Evolutionary conservation across 164 flowering plant genomes (phyloP).

Genomic region (Vitis cinerea): DNA sequence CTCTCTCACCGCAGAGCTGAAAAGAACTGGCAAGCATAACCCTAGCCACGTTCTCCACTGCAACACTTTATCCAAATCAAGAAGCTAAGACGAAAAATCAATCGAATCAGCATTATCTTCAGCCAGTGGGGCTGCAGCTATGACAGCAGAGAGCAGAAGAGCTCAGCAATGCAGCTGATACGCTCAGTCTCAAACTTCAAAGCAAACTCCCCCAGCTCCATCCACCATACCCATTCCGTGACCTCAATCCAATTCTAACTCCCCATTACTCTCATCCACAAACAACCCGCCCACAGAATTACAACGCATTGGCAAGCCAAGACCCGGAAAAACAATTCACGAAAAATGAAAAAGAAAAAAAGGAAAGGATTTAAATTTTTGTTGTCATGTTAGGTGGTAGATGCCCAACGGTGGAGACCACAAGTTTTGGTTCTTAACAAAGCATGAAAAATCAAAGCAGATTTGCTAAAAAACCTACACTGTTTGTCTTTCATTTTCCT

Average conservation of each 20-base stretch:
- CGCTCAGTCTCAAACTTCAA: conserved; percentile 14
- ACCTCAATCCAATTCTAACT: background rate
- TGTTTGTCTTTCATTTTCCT: background rate
- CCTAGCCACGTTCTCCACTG: conserved; percentile 28
- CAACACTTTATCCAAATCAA: conserved; percentile 22
- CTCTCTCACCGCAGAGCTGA: background rate
- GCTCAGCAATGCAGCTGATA: background rate
- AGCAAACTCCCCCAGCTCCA: conserved; percentile 4
- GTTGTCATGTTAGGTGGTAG: no score
- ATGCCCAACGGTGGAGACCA: no score
- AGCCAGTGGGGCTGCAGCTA: background rate
- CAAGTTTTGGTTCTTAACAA: background rate
- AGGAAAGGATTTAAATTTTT: no score
- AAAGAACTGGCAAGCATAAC: conserved; percentile 22
- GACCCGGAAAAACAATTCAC: no score
- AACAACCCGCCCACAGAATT: no score
- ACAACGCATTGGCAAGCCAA: no score
- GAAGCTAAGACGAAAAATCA: conserved; percentile 4
- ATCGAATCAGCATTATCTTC: conserved; percentile 13
- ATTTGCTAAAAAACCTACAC: background rate
- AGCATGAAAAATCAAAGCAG: background rate
- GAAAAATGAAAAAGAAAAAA: no score
- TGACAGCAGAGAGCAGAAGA: background rate
- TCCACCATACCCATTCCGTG: no score
- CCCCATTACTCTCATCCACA: no score